These are phyloP conservation scores for Ceratocystis variospora DNA, from an alignment of 2,329 filamentous ascomycete genomes.

Conservation along the genomic window DNA sequence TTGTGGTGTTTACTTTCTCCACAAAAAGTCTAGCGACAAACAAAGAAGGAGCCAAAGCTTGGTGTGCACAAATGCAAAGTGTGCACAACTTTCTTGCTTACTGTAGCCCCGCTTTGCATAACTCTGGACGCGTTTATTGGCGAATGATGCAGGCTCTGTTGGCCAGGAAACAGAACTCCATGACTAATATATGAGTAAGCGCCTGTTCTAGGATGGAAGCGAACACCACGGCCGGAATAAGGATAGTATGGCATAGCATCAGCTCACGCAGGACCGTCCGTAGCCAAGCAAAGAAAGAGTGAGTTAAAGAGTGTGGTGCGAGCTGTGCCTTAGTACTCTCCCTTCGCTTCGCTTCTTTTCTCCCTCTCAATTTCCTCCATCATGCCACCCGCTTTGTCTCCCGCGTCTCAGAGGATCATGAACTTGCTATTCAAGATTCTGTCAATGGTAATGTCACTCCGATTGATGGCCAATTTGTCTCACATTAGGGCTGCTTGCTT, in stretches of 20 bases:
- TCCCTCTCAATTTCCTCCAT: too few relatives aligned
- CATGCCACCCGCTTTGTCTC: too few relatives aligned
- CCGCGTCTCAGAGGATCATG: too few relatives aligned
- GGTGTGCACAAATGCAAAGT: not conserved
- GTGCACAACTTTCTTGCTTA: not conserved
- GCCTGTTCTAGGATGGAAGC: too few relatives aligned
- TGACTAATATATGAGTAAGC: not conserved
- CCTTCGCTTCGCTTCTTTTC: too few relatives aligned
- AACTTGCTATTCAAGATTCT: too few relatives aligned
- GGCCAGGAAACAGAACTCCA: not conserved
- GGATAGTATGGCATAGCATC: too few relatives aligned
- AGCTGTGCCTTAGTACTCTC: too few relatives aligned
- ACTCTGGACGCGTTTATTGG: constrained; percentile 10
- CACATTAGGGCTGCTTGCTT: not conserved
- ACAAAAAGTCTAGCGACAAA: constrained; percentile 3
- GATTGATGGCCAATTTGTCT: not conserved
- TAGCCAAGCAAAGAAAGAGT: too few relatives aligned
- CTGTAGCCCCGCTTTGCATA: not conserved
- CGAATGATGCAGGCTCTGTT: not conserved
- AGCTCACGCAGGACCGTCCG: too few relatives aligned
- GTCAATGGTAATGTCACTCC: not conserved
- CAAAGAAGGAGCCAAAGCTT: not conserved
- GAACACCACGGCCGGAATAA: too few relatives aligned
- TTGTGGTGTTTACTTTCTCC: constrained; percentile 9
- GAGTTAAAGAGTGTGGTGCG: too few relatives aligned